phyloP scores from a whole-genome alignment of 176 grass and related monocot genomes.

The Raddia guianensis region DNA sequence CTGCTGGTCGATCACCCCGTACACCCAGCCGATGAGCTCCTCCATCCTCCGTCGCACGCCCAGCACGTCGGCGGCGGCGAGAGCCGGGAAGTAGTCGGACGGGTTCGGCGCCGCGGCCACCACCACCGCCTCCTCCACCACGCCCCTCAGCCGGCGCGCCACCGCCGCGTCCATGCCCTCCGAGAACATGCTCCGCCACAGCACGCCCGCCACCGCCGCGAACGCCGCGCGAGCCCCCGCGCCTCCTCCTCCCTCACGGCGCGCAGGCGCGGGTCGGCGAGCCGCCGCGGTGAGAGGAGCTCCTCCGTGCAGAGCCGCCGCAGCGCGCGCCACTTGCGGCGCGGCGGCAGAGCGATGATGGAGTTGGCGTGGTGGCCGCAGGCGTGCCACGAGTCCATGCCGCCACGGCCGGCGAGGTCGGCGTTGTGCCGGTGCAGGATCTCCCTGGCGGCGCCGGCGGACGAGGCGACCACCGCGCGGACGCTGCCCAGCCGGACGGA shows the following conservation, averaged over 20 bases:
- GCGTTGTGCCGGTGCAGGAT: neutral
- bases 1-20: conserved; percentile 41
- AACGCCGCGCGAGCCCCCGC: conserved; percentile 23
- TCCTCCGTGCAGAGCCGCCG: neutral
- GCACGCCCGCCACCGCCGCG: conserved; percentile 1
- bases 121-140: conserved; percentile 8
- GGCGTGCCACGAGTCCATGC: conserved; percentile 9
- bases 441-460: neutral
- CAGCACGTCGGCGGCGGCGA: conserved; percentile 49
- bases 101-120: conserved; percentile 32
- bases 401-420: neutral
- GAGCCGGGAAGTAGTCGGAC: conserved; percentile 54
- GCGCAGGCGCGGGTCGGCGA: neutral
- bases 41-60: conserved; percentile 31
- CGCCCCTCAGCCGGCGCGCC: conserved; percentile 26
- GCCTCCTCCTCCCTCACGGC: conserved; percentile 6
- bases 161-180: neutral
- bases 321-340: conserved; percentile 15
- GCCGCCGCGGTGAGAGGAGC: neutral
- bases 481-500: conserved; percentile 22
- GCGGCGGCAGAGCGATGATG: conserved; percentile 14
- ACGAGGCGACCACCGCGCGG: neutral
- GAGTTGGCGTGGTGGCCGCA: conserved; percentile 4
- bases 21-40: neutral
- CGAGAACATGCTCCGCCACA: conserved; percentile 43